Evolutionary conservation across 768 basidiomycete genomes (phyloP).

Genomic region (Mycena indigotica): DNA sequence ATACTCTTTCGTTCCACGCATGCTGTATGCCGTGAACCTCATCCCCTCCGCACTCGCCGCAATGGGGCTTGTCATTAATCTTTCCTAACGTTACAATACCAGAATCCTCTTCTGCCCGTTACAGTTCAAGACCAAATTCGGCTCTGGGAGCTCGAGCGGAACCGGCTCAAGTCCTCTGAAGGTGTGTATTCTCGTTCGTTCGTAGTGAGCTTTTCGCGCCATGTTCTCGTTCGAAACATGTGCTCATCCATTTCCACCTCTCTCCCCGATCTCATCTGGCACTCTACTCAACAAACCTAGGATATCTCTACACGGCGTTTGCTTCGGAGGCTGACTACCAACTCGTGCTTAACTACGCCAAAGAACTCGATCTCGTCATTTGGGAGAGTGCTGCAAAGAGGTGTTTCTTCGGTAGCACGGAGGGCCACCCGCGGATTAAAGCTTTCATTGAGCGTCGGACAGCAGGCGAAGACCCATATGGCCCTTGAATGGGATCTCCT

Average conservation of each 20-base stretch:
- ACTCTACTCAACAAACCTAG: conserved; percentile 37
- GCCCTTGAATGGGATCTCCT: neutral
- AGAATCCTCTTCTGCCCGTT: conserved; percentile 93
- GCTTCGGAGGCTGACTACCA: conserved; percentile 86
- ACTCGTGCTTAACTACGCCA: conserved; percentile 83
- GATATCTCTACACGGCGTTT: conserved; percentile 88
- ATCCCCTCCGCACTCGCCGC: conserved; percentile 25
- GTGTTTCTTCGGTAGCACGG: conserved; percentile 81
- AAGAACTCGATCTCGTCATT: conserved; percentile 75
- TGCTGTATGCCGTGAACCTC: neutral
- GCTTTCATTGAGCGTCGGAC: conserved; percentile 79
- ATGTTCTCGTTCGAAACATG: conserved; percentile 28
- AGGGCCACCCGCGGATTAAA: conserved; percentile 77
- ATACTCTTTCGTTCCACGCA: neutral
- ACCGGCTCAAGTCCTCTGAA: conserved; percentile 85
- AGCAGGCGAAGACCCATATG: conserved; percentile 18
- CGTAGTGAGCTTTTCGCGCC: conserved; percentile 7
- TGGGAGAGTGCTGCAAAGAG: conserved; percentile 78
- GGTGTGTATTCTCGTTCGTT: conserved; percentile 64
- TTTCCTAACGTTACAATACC: conserved; percentile 11
- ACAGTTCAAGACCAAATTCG: conserved; percentile 98
- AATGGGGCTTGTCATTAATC: conserved; percentile 20
- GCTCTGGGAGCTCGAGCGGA: conserved; percentile 95
- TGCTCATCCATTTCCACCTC: conserved; percentile 12
- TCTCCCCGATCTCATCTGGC: neutral